These are phyloP conservation scores for Macrolepiota albuminosa DNA, from an alignment of 768 basidiomycete genomes.

Conservation along the genomic window DNA sequence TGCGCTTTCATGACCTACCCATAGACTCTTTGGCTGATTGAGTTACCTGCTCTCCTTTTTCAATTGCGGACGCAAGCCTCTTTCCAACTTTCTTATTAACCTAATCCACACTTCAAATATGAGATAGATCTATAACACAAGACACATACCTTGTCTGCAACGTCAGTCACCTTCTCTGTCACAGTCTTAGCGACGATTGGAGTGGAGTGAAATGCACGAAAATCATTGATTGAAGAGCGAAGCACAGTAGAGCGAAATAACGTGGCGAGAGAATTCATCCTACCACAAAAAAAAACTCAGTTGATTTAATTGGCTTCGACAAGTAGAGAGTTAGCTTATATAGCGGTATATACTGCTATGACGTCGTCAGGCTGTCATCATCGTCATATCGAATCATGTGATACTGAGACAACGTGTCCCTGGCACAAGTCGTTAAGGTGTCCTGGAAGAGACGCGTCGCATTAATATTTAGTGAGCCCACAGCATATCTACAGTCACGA, in stretches of 20 bases:
- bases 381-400: constrained; percentile 11
- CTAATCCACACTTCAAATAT: constrained; percentile 18
- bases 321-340: not conserved
- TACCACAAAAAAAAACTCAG: not conserved
- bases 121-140: not conserved
- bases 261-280: constrained; percentile 10
- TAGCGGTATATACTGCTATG: not conserved
- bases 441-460: not conserved
- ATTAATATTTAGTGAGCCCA: not conserved
- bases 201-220: constrained; percentile 30
- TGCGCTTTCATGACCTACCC: constrained; percentile 21
- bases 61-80: constrained; percentile 42
- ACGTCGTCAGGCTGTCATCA: constrained; percentile 6
- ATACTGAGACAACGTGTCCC: not conserved
- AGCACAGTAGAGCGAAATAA: constrained; percentile 7
- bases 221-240: constrained; percentile 6
- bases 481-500: not conserved
- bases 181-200: constrained; percentile 32
- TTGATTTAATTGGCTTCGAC: not conserved
- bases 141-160: constrained; percentile 35
- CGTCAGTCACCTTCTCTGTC: constrained; percentile 40
- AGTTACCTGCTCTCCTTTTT: constrained; percentile 39
- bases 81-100: constrained; percentile 42
- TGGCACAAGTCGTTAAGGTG: not conserved
- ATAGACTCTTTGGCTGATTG: constrained; percentile 36